These are phyloP conservation scores for Peribolospora baueri DNA, from an alignment of 768 basidiomycete genomes.

Conservation along the genomic window DNA sequence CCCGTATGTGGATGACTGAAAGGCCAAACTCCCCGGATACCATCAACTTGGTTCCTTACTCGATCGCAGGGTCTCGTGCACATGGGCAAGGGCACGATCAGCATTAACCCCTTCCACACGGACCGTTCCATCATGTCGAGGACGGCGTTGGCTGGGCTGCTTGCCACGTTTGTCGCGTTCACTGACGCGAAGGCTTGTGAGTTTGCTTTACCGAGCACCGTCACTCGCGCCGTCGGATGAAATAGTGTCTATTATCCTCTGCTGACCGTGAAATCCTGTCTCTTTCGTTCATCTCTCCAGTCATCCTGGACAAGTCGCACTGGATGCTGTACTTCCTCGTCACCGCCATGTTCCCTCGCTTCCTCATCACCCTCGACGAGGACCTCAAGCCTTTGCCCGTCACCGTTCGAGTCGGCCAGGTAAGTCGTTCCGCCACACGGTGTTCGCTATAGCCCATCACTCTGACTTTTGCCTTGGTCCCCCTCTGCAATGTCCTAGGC, in stretches of 20 bases:
- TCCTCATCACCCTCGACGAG: constrained; percentile 91
- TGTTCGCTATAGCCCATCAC: neutral
- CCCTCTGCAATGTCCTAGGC: constrained; percentile 28
- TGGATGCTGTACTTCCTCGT: constrained; percentile 98
- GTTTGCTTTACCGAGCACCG: constrained; percentile 18
- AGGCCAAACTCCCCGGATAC: too few species aligned
- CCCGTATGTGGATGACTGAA: neutral
- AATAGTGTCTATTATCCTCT: neutral
- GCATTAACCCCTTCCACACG: constrained; percentile 84
- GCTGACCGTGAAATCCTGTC: constrained; percentile 1
- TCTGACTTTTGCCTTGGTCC: neutral
- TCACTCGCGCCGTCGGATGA: neutral
- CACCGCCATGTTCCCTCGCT: constrained; percentile 91
- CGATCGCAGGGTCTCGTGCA: constrained; percentile 67
- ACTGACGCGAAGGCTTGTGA: constrained; percentile 80
- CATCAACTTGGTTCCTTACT: neutral
- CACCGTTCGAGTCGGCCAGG: constrained; percentile 83
- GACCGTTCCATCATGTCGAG: constrained; percentile 76
- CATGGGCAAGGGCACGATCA: constrained; percentile 98
- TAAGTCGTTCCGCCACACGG: constrained; percentile 17
- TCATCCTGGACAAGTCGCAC: constrained; percentile 80
- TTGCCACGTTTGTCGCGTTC: constrained; percentile 72
- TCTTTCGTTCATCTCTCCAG: constrained; percentile 22
- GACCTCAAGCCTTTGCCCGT: constrained; percentile 61
- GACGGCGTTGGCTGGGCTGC: constrained; percentile 64